These are phyloP conservation scores for Paecilomyces formosus DNA, from an alignment of 2,329 filamentous ascomycete genomes.

Conservation along the genomic window DNA sequence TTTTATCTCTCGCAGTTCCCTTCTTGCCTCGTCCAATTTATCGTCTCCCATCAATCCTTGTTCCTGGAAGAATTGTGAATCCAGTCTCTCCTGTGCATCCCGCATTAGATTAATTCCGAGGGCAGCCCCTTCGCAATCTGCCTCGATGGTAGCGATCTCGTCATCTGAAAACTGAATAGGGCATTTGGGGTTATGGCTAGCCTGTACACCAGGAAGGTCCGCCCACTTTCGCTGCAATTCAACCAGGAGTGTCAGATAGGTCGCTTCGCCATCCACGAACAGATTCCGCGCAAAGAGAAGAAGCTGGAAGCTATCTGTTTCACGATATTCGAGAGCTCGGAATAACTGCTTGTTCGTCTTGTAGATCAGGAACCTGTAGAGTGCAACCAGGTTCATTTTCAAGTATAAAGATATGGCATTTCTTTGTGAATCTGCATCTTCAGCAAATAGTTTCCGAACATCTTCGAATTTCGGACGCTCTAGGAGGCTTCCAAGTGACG, in stretches of 20 bases:
- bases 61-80: conserved; percentile 2
- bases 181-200: conserved; percentile 3
- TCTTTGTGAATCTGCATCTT: conserved; percentile 11
- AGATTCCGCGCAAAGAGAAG: conserved; percentile 24
- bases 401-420: conserved; percentile 17
- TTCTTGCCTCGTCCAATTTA: conserved; percentile 1
- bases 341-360: conserved; percentile 17
- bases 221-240: conserved; percentile 20
- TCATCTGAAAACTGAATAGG: conserved; percentile 16
- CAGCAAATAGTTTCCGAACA: conserved; percentile 10
- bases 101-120: conserved; percentile 22
- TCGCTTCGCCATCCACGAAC: conserved; percentile 26
- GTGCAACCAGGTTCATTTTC: conserved; percentile 19
- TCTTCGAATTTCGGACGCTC: conserved; percentile 18
- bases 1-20: conserved; percentile 1
- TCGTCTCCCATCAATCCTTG: conserved; percentile 4
- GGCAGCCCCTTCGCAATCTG: conserved; percentile 16
- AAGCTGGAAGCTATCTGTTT: conserved; percentile 18
- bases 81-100: conserved; percentile 14
- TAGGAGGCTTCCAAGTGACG: conserved; percentile 4
- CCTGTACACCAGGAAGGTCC: conserved; percentile 12
- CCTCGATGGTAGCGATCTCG: conserved; percentile 15
- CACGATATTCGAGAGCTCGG: conserved; percentile 22
- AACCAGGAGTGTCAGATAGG: conserved; percentile 11
- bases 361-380: conserved; percentile 20